phyloP scores from a whole-genome alignment of 495 filamentous ascomycete genomes.

The Cercophora sp. region DNA sequence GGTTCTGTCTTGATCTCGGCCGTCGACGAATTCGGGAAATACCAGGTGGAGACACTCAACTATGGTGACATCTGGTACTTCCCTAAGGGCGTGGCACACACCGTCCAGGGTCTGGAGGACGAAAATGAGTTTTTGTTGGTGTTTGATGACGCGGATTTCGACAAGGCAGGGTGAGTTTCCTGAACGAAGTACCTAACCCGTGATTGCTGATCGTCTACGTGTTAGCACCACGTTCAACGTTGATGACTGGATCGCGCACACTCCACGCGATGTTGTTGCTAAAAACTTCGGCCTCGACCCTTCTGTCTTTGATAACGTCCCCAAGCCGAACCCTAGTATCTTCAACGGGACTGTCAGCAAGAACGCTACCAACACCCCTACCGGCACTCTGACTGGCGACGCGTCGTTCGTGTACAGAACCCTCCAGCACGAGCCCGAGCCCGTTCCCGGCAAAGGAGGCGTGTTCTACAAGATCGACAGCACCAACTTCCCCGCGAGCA shows the following conservation, averaged over 20 bases:
- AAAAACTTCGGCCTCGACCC: constrained; percentile 61
- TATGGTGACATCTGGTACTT: constrained; percentile 63
- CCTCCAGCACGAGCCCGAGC: constrained; percentile 45
- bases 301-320: constrained; percentile 54
- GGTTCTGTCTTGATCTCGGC: constrained; percentile 55
- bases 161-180: constrained; percentile 41
- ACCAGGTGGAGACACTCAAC: constrained; percentile 50
- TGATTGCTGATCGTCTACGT: background rate
- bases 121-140: constrained; percentile 64
- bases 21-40: constrained; percentile 56
- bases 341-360: constrained; percentile 50
- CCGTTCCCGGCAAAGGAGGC: constrained; percentile 57
- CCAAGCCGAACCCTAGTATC: constrained; percentile 57
- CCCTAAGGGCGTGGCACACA: constrained; percentile 60
- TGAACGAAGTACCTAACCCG: background rate
- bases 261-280: constrained; percentile 55
- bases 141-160: constrained; percentile 60
- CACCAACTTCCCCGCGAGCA: constrained; percentile 57
- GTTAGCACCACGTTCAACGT: constrained; percentile 58
- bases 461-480: constrained; percentile 58
- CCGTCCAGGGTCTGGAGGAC: constrained; percentile 53
- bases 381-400: constrained; percentile 48
- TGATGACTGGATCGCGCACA: constrained; percentile 62
- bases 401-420: constrained; percentile 55
- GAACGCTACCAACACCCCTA: constrained; percentile 40